Evolutionary conservation across 768 basidiomycete species (phyloP).

Genomic region (Hygrophoropsis aurantiaca): DNA sequence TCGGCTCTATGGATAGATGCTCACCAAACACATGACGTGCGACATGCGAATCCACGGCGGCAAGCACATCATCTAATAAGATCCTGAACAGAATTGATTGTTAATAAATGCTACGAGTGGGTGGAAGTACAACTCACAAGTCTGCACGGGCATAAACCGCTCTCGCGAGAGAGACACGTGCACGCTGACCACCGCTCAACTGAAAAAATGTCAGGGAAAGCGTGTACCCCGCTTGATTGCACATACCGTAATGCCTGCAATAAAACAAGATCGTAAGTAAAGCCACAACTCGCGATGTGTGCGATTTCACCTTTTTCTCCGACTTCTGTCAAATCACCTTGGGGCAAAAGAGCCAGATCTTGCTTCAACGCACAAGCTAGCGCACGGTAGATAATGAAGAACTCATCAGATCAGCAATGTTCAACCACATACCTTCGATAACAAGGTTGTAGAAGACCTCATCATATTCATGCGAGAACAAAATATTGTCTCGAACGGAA

Average conservation of each 20-base stretch:
- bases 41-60: slow-evolving; percentile 85
- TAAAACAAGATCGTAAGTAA: not conserved
- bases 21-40: slow-evolving; percentile 82
- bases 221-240: slow-evolving; percentile 2
- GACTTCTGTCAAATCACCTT: slow-evolving; percentile 84
- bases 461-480: slow-evolving; percentile 89
- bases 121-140: slow-evolving; percentile 45
- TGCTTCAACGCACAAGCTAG: slow-evolving; percentile 81
- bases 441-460: slow-evolving; percentile 81
- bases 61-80: slow-evolving; percentile 88
- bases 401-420: no score
- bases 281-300: not conserved
- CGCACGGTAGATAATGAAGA: no score
- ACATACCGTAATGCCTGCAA: slow-evolving; percentile 56
- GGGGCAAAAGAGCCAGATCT: slow-evolving; percentile 75
- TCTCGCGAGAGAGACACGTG: slow-evolving; percentile 80
- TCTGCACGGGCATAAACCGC: slow-evolving; percentile 93
- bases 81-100: slow-evolving; percentile 41
- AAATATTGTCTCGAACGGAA: slow-evolving; percentile 85
- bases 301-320: slow-evolving; percentile 68
- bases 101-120: not conserved
- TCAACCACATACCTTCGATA: slow-evolving; percentile 62
- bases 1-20: slow-evolving; percentile 7
- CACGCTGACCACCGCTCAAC: slow-evolving; percentile 84
- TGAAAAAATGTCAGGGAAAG: slow-evolving; percentile 20